Conservation (phyloP, 1,284 basidiomycete genomes). For the Irpex sp. region DNA sequence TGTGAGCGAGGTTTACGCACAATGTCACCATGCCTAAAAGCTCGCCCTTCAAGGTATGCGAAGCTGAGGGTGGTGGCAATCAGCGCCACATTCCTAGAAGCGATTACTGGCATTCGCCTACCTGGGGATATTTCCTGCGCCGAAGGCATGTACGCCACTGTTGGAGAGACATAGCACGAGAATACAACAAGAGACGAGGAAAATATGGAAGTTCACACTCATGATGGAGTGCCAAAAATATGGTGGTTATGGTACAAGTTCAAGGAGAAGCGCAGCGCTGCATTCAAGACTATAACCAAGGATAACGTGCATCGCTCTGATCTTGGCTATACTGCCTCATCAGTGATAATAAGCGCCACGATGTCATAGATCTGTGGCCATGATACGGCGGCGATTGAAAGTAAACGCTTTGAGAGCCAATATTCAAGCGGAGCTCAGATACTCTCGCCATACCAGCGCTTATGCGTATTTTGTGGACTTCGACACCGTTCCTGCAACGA, state of each 20-base stretch:
- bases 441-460: slow-evolving; percentile 6
- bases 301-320: not conserved
- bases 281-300: slow-evolving; percentile 3
- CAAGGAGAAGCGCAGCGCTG: not conserved
- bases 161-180: slow-evolving; percentile 55
- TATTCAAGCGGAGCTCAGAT: not conserved
- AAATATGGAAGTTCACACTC: slow-evolving; percentile 26
- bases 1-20: slow-evolving; percentile 37
- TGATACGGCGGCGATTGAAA: not conserved
- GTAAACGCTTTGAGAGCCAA: not conserved
- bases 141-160: slow-evolving; percentile 66
- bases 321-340: not conserved
- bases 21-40: slow-evolving; percentile 85
- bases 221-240: slow-evolving; percentile 13
- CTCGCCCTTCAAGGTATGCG: slow-evolving; percentile 73
- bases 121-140: slow-evolving; percentile 76
- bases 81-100: slow-evolving; percentile 6
- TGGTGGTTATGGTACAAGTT: slow-evolving; percentile 2
- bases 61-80: slow-evolving; percentile 37
- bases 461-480: slow-evolving; percentile 12
- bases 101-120: slow-evolving; percentile 28
- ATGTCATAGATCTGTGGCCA: not conserved
- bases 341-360: not conserved
- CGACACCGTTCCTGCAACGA: slow-evolving; percentile 17
- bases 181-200: slow-evolving; percentile 49